Evolutionary conservation across 129 eudicot genomes (phyloP), one percentile per base, ranked within the genome.

Genomic region (Flaveria bidentis): DNA sequence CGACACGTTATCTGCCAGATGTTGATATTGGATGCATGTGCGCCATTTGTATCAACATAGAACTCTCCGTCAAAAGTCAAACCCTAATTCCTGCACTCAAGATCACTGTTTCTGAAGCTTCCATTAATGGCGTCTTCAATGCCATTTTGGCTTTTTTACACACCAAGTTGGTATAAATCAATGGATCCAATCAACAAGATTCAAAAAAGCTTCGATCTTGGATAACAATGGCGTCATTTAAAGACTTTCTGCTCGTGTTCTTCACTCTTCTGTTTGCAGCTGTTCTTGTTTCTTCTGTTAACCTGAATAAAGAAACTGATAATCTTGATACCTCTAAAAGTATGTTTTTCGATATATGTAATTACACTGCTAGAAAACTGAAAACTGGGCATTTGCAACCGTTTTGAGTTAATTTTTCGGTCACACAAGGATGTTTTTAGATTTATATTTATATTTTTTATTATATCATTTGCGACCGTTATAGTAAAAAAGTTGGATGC

Each of bases 101-200:
- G 1, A 56, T 20, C 75, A 23, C 23, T 17, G 80, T 67, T 67
- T 67, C 84, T 80, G 84, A 80, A 74, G 62, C 74, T 67, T 74
- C 75, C 80, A 80, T 80, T 80, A 67, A 80, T 80, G 71, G 33
- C 74, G 61, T n/a, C 60, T 80, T 74, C 75, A 80, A 80, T 80
- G 75, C 58, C 11, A 15, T 74, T 66, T 67, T 80, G 84, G 70
- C 60, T 42, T 80, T 30, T 74, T 25, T 41, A 11, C 63, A 9
- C 56, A 55, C 67, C 15, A 33, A 67, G 2, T 18, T 26, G 15
- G 66, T 74, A 80, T 80, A 74, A 74, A 74, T 49, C 55, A 62
- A 73, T 80, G 53, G 0, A 42, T 58, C 52, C 6, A 61, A 72
- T 80, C 42, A 3, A 15, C 7, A 51, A 71, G 1, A 15, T 33